Percentiles rank a stretch among this genome's conserved stretches.
Conservation (phyloP, 768 basidiomycete species). For the Piloderma croceum region DNA sequence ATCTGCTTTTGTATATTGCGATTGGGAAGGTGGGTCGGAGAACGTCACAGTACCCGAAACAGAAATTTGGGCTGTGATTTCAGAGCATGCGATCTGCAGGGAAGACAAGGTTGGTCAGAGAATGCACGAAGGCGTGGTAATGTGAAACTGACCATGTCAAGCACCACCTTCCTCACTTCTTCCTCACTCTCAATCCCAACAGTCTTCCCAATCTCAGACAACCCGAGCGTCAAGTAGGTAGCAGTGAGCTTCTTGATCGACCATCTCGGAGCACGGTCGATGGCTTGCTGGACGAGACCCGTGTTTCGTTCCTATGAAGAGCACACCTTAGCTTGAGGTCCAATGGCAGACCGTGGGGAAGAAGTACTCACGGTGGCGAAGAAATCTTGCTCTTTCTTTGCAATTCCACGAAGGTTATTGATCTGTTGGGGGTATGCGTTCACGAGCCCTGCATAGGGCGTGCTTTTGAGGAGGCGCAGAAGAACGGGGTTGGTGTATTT, state of each 20-base stretch:
- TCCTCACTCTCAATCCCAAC: slow-evolving; percentile 47
- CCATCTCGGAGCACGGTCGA: slow-evolving; percentile 72
- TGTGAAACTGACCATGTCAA: slow-evolving; percentile 60
- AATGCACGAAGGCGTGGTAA: slow-evolving; percentile 1
- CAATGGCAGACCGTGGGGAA: not conserved
- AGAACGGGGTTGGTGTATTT: slow-evolving; percentile 67
- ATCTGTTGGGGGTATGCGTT: slow-evolving; percentile 59
- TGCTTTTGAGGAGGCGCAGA: slow-evolving; percentile 55
- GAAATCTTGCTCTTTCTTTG: slow-evolving; percentile 48
- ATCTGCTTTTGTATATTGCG: slow-evolving; percentile 52
- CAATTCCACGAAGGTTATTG: slow-evolving; percentile 37
- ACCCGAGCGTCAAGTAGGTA: slow-evolving; percentile 74
- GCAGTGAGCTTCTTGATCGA: slow-evolving; percentile 72
- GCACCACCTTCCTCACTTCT: slow-evolving; percentile 52
- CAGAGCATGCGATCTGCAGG: slow-evolving; percentile 59
- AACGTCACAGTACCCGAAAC: slow-evolving; percentile 71
- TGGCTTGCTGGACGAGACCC: slow-evolving; percentile 62
- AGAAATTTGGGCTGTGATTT: slow-evolving; percentile 66
- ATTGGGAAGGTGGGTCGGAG: slow-evolving; percentile 52
- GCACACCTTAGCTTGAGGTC: slow-evolving; percentile 1
- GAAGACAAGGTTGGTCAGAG: not conserved
- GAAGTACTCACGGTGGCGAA: slow-evolving; percentile 46
- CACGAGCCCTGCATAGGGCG: slow-evolving; percentile 60
- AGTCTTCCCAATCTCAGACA: slow-evolving; percentile 61
- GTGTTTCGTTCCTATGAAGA: slow-evolving; percentile 58